phyloP scores from a whole-genome alignment of 805 yeast species.

The Schwanniomyces polymorphus region DNA sequence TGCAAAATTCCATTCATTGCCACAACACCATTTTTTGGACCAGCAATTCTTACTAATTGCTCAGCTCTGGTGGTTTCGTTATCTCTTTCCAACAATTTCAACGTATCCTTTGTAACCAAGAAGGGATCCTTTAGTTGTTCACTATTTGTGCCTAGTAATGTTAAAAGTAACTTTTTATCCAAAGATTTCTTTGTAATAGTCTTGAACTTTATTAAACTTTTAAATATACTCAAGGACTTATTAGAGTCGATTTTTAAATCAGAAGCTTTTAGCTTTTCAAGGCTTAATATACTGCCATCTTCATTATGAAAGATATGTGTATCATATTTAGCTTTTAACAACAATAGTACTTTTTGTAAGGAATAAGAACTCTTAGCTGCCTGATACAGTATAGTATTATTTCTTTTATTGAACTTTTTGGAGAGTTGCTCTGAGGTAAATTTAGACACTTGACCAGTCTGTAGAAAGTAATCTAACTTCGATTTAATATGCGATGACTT shows the following conservation, averaged over 20 bases:
- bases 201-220: constrained; percentile 26
- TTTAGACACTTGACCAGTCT: constrained; percentile 25
- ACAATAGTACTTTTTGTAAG: constrained; percentile 21
- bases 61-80: constrained; percentile 53
- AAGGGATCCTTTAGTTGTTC: constrained; percentile 59
- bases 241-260: constrained; percentile 22
- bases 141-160: constrained; percentile 59
- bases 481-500: constrained; percentile 6
- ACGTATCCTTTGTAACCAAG: constrained; percentile 53
- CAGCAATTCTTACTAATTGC: constrained; percentile 48
- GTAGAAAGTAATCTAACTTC: constrained; percentile 25
- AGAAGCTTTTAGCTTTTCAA: constrained; percentile 19
- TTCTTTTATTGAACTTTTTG: constrained; percentile 4
- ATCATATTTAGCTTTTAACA: constrained; percentile 32
- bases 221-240: constrained; percentile 24
- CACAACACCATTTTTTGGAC: constrained; percentile 48
- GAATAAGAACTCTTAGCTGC: constrained; percentile 3
- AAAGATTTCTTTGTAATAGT: constrained; percentile 21
- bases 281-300: constrained; percentile 21
- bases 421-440: constrained; percentile 15
- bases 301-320: constrained; percentile 19
- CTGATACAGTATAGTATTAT: not conserved
- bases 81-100: constrained; percentile 49
- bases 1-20: constrained; percentile 64
- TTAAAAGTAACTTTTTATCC: constrained; percentile 49